Evolutionary conservation across 2,329 filamentous ascomycete genomes (phyloP).

Genomic region (Tricladium varicosporioides): DNA sequence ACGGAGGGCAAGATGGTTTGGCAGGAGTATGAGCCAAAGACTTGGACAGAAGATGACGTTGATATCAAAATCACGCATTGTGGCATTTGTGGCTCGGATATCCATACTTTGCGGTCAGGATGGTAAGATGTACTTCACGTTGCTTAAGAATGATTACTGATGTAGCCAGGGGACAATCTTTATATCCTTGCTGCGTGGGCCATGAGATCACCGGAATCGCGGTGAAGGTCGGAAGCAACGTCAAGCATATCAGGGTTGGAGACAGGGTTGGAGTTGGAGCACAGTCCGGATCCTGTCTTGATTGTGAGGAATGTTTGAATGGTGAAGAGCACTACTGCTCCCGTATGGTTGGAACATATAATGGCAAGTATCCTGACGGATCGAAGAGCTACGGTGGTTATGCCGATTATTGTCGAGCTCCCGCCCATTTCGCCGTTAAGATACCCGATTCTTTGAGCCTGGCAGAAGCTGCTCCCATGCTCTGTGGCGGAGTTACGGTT

Average conservation of each 20-base stretch:
- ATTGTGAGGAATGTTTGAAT: slow-evolving; percentile 49
- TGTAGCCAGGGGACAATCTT: slow-evolving; percentile 36
- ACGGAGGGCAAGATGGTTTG: slow-evolving; percentile 36
- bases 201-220: slow-evolving; percentile 51
- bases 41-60: slow-evolving; percentile 48
- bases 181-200: slow-evolving; percentile 43
- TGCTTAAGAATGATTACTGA: neutral
- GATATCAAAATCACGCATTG: slow-evolving; percentile 52
- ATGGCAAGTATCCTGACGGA: slow-evolving; percentile 33
- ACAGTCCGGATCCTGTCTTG: slow-evolving; percentile 46
- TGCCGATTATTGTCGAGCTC: slow-evolving; percentile 48
- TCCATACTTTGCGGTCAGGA: slow-evolving; percentile 35
- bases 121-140: slow-evolving; percentile 22
- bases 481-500: slow-evolving; percentile 75
- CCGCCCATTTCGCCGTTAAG: slow-evolving; percentile 57
- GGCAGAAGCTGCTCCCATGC: slow-evolving; percentile 61
- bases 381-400: slow-evolving; percentile 51
- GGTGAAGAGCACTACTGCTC: slow-evolving; percentile 27
- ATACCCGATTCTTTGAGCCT: slow-evolving; percentile 53
- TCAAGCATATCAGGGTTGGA: slow-evolving; percentile 46
- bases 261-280: slow-evolving; percentile 55
- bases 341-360: slow-evolving; percentile 45
- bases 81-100: slow-evolving; percentile 45
- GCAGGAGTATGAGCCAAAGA: slow-evolving; percentile 44
- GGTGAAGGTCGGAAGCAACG: slow-evolving; percentile 43